Percentiles rank a stretch among this genome's conserved stretches.
These are phyloP conservation scores for Antrodiella citrinella DNA, from an alignment of 768 basidiomycete species.

Conservation along the genomic window DNA sequence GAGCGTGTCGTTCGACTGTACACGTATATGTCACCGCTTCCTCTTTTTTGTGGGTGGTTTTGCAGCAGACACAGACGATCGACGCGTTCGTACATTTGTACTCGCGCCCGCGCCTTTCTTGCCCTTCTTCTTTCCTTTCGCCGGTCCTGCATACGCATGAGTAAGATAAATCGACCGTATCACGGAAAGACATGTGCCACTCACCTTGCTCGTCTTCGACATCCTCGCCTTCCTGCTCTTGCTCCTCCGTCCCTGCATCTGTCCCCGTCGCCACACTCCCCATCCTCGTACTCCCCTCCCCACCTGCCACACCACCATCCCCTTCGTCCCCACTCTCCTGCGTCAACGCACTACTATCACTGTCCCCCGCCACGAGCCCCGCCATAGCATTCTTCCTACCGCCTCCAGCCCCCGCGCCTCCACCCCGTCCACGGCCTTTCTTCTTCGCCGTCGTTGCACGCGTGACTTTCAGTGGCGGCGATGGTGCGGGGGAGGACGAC, in stretches of 20 bases:
- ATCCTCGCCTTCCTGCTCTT: constrained; percentile 59
- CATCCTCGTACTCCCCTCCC: constrained; percentile 60
- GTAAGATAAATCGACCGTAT: no score
- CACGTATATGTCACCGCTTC: background rate
- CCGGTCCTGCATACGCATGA: background rate
- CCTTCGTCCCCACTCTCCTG: constrained; percentile 78
- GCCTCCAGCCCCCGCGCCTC: constrained; percentile 9
- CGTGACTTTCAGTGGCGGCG: constrained; percentile 23
- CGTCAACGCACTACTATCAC: constrained; percentile 78
- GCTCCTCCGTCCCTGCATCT: constrained; percentile 59
- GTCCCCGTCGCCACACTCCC: constrained; percentile 62
- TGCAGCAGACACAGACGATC: background rate
- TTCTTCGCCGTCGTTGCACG: constrained; percentile 36
- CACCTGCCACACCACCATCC: constrained; percentile 16
- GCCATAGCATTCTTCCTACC: constrained; percentile 54
- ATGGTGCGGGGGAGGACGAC: constrained; percentile 47
- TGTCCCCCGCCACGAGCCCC: constrained; percentile 73
- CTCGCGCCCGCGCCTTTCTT: background rate
- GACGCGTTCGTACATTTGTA: background rate
- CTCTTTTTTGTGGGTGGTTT: background rate
- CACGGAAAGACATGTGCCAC: no score
- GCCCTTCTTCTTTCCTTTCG: background rate
- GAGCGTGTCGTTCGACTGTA: no score
- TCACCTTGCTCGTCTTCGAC: background rate
- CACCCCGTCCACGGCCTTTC: constrained; percentile 10